Evolutionary conservation across 1,139 yeast species (phyloP).

Genomic region (Oligophagozyma castellii): DNA sequence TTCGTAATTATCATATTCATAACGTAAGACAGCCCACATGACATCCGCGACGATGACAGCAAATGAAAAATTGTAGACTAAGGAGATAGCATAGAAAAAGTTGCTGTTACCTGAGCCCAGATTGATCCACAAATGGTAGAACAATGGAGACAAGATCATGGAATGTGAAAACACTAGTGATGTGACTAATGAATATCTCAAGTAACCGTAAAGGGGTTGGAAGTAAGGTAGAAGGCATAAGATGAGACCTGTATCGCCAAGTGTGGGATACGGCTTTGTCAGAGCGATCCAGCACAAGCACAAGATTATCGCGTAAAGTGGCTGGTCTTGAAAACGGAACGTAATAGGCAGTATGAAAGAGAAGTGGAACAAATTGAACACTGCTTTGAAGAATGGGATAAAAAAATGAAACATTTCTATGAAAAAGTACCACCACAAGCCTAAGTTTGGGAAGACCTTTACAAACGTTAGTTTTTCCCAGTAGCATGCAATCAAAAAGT

Average conservation of each 20-base stretch:
- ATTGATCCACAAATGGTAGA: conserved; percentile 89
- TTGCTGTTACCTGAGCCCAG: conserved; percentile 92
- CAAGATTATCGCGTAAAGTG: conserved; percentile 53
- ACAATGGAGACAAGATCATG: conserved; percentile 63
- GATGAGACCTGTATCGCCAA: conserved; percentile 71
- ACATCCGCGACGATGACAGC: conserved; percentile 61
- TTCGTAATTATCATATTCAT: conserved; percentile 43
- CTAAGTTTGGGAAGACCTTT: conserved; percentile 55
- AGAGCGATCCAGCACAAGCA: conserved; percentile 54
- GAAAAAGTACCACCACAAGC: conserved; percentile 97
- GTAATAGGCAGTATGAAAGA: conserved; percentile 65
- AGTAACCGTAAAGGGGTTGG: conserved; percentile 29
- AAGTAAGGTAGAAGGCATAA: conserved; percentile 48
- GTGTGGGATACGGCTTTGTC: conserved; percentile 75
- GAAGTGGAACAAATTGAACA: conserved; percentile 66
- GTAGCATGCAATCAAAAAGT: conserved; percentile 48
- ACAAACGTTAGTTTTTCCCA: conserved; percentile 46
- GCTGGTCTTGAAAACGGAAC: conserved; percentile 48
- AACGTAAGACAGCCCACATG: conserved; percentile 65
- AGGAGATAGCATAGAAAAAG: conserved; percentile 86
- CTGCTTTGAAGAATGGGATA: conserved; percentile 67
- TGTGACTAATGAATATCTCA: conserved; percentile 33
- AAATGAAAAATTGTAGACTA: conserved; percentile 66
- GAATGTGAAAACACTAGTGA: conserved; percentile 35
- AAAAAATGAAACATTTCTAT: conserved; percentile 90